A percentile compares a stretch with the other conserved stretches of the same genome.
Evolutionary conservation across 176 grass and related monocot species (phyloP).

Genomic region (Carex littledalei): DNA sequence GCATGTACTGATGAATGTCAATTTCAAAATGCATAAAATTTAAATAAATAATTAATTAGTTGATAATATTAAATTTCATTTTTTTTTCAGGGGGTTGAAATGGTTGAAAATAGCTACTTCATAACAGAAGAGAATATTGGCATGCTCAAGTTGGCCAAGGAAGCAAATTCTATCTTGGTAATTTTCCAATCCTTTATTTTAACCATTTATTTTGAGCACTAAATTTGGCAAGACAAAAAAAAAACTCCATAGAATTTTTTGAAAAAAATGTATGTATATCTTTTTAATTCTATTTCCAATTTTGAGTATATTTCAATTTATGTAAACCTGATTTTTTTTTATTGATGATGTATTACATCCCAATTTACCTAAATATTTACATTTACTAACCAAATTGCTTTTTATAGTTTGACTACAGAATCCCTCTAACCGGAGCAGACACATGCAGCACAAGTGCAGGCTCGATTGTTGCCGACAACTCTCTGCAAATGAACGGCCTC

Average conservation of each 20-base stretch:
- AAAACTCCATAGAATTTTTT: too few relatives aligned
- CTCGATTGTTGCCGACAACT: neutral
- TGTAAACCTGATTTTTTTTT: slow-evolving; percentile 12
- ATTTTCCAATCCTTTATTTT: neutral
- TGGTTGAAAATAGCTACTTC: slow-evolving; percentile 83
- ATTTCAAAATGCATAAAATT: too few relatives aligned
- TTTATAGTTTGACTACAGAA: slow-evolving; percentile 70
- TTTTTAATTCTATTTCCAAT: neutral
- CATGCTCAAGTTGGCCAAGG: slow-evolving; percentile 92
- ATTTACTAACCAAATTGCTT: neutral
- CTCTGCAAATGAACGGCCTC: slow-evolving; percentile 74
- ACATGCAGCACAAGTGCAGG: slow-evolving; percentile 47
- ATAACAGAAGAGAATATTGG: slow-evolving; percentile 76
- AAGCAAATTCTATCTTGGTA: slow-evolving; percentile 77
- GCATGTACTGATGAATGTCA: too few relatives aligned
- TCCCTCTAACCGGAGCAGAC: slow-evolving; percentile 40
- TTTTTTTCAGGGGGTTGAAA: slow-evolving; percentile 48
- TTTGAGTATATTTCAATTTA: neutral
- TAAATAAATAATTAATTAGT: neutral
- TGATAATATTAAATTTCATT: neutral
- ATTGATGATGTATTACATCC: neutral
- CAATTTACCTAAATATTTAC: neutral
- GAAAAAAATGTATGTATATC: neutral
- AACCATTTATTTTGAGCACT: neutral
- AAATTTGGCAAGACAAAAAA: neutral